Conservation (phyloP, 176 grass and related monocot species). For the Carex kokanica region DNA sequence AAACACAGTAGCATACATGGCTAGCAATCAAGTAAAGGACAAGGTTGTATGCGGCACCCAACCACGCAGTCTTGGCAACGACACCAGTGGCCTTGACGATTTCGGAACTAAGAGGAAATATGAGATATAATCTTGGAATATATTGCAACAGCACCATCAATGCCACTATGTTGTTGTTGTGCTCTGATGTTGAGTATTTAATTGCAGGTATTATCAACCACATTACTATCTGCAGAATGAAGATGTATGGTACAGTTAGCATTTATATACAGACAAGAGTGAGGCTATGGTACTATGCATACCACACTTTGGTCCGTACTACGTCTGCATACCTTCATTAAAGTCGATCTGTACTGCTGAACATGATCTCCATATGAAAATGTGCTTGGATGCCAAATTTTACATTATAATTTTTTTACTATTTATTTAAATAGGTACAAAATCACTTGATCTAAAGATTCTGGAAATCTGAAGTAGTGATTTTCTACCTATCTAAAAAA, state of each 20-base stretch:
- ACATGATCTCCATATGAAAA: too few relatives aligned
- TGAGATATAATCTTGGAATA: slow-evolving; percentile 92
- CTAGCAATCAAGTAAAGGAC: slow-evolving; percentile 96
- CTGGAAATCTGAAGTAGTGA: too few relatives aligned
- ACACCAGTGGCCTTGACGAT: slow-evolving; percentile 88
- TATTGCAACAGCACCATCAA: slow-evolving; percentile 90
- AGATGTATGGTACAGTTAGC: slow-evolving; percentile 18
- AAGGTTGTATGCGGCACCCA: slow-evolving; percentile 92
- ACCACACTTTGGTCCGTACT: too few relatives aligned
- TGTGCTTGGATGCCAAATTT: too few relatives aligned
- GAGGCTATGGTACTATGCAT: too few relatives aligned
- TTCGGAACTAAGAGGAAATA: slow-evolving; percentile 89
- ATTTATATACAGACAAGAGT: slow-evolving; percentile 2
- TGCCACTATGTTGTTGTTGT: slow-evolving; percentile 90
- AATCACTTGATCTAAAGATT: too few relatives aligned
- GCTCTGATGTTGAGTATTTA: slow-evolving; percentile 63
- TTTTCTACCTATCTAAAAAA: too few relatives aligned
- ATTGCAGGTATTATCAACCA: slow-evolving; percentile 89
- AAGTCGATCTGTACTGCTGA: too few relatives aligned
- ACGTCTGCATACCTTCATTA: too few relatives aligned
- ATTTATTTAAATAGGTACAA: too few relatives aligned
- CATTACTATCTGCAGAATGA: slow-evolving; percentile 67
- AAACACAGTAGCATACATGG: slow-evolving; percentile 54
- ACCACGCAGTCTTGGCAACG: slow-evolving; percentile 91
- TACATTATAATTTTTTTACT: too few relatives aligned